phyloP scores from a whole-genome alignment of 139 green algal species.

The Dunaliella primolecta region DNA sequence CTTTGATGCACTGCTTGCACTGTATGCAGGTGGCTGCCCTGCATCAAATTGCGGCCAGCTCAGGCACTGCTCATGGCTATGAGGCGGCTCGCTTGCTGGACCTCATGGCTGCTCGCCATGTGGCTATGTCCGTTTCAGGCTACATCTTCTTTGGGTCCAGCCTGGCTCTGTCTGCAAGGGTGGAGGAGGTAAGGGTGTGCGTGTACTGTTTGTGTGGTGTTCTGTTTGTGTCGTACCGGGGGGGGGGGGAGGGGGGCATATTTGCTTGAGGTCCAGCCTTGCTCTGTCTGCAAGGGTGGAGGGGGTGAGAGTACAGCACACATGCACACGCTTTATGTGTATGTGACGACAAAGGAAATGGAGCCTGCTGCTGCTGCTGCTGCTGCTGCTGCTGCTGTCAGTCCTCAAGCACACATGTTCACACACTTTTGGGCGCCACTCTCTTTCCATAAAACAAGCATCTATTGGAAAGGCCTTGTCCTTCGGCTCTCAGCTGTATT shows the following conservation, averaged over 20 bases:
- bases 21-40: constrained; percentile 2
- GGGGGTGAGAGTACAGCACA: constrained; percentile 2
- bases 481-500: no score
- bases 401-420: background rate
- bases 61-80: constrained; percentile 21
- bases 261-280: constrained; percentile 78
- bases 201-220: no score
- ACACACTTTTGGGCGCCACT: background rate
- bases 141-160: constrained; percentile 83
- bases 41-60: constrained; percentile 16
- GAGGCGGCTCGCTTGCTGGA: constrained; percentile 18
- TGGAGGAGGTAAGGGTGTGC: constrained; percentile 28
- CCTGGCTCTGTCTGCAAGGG: constrained; percentile 52
- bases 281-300: constrained; percentile 53
- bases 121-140: constrained; percentile 58
- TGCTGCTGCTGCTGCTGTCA: no score
- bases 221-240: no score
- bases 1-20: no score
- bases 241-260: no score
- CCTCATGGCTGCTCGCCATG: constrained; percentile 21
- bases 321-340: no score
- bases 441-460: background rate
- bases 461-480: no score
- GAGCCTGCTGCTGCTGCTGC: no score
- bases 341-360: no score